Evolutionary conservation across 805 yeast genomes (phyloP).

Genomic region (Candida incommunis): DNA sequence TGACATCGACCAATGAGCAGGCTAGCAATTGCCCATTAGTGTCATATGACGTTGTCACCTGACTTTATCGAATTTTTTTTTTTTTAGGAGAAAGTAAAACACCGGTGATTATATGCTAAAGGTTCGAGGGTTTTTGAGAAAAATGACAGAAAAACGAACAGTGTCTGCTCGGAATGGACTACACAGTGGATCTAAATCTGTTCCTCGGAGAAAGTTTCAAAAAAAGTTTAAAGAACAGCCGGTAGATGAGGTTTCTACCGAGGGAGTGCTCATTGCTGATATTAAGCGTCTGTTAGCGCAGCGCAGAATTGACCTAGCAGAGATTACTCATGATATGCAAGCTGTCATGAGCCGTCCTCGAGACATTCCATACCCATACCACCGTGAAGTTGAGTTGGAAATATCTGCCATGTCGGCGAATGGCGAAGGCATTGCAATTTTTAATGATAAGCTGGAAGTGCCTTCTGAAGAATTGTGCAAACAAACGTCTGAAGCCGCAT

Average conservation of each 20-base stretch:
- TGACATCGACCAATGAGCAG: too few species aligned
- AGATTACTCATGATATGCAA: conserved; percentile 51
- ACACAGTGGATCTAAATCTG: too few species aligned
- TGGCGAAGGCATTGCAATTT: conserved; percentile 77
- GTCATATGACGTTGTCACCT: too few species aligned
- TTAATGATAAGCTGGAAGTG: conserved; percentile 41
- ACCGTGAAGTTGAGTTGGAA: conserved; percentile 47
- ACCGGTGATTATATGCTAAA: too few species aligned
- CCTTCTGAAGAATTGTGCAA: conserved; percentile 10
- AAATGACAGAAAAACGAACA: too few species aligned
- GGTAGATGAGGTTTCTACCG: conserved; percentile 63
- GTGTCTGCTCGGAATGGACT: too few species aligned
- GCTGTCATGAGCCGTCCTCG: conserved; percentile 38
- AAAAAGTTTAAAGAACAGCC: conserved; percentile 45
- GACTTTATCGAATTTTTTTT: too few species aligned
- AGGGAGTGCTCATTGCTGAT: conserved; percentile 66
- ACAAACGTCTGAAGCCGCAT: neutral
- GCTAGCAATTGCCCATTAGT: too few species aligned
- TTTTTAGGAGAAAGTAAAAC: too few species aligned
- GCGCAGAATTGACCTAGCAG: conserved; percentile 27
- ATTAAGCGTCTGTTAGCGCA: conserved; percentile 42
- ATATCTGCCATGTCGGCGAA: conserved; percentile 51
- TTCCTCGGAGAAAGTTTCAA: too few species aligned
- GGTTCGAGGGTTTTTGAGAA: too few species aligned
- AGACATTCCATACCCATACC: conserved; percentile 29